Base-by-base conservation (phyloP, 1,139 yeast species). In the Saccharomyces hybrid region DNA sequence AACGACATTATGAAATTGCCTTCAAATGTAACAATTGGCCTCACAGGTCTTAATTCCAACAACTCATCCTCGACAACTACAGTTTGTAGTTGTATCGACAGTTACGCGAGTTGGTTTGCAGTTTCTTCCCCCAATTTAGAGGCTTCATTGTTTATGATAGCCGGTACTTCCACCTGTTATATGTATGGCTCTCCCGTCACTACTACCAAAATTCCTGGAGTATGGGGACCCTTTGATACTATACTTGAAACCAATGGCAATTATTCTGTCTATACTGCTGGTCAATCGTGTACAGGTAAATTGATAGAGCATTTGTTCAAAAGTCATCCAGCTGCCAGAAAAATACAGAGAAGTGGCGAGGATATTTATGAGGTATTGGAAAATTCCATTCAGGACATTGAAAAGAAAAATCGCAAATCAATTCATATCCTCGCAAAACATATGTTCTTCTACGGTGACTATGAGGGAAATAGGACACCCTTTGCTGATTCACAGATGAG, bases 111-210 rank as follows among this genome's bases (percentile, higher is more conserved):
- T 2, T 80, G 82, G 80, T 64, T 80, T 8, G 67, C 76, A 1
- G 70, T 76, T 1, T 57, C 66, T 59, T 57, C 64, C 7, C 29
- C 58, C 28, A 31, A 53, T 4, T 56, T 67, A 0, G 58, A 59
- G 11, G 54, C 59, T 8, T 62, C 71, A 7, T 58, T 80, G 20
- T 71, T 80, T 2, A 75, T 81, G 78, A 76, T 80, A 8, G 85
- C 85, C 1, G 85, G 85, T 0, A 82, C 85, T 0, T 80, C 84
- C 5, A 81, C 85, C 0, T 82, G 86, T 58, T 80, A 74, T 56
- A 60, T 82, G 3, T 61, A 75, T 8, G 72, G 75, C 1, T 55
- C 56, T 16, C 65, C 70, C 3, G 52, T 53, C 1, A 29, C 46
- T 5, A 42, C 51, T 1, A 48, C 47, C 0, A 65, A 70, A 28